phyloP scores from a whole-genome alignment of 31 red algal genomes.

The Endocladia muricata region DNA sequence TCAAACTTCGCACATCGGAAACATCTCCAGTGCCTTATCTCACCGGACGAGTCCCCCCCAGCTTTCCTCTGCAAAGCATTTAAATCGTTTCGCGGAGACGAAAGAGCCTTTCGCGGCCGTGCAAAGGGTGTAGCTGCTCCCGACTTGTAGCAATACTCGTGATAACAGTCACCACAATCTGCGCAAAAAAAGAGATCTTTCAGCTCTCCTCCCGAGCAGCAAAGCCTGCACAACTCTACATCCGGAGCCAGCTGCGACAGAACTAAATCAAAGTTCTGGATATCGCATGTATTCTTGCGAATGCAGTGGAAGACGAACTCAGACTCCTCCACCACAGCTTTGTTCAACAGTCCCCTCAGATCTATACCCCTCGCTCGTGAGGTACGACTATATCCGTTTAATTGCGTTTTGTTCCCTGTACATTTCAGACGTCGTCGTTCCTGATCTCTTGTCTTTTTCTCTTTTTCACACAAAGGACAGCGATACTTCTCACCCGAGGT shows the following conservation, averaged over 20 bases:
- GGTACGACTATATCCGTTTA: no score
- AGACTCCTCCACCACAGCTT: no score
- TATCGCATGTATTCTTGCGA: no score
- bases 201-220: slow-evolving; percentile 40
- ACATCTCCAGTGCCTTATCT: background rate
- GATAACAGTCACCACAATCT: slow-evolving; percentile 54
- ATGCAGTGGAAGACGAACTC: no score
- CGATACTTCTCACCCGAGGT: slow-evolving; percentile 21
- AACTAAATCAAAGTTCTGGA: background rate
- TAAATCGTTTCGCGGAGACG: no score
- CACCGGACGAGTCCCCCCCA: background rate
- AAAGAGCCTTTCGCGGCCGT: background rate
- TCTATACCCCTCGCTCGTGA: no score
- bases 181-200: slow-evolving; percentile 29
- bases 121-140: background rate
- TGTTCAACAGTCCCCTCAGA: no score
- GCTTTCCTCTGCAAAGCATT: no score
- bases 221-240: slow-evolving; percentile 36
- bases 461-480: slow-evolving; percentile 38
- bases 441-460: slow-evolving; percentile 30
- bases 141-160: slow-evolving; percentile 30
- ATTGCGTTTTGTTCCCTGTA: no score
- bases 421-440: slow-evolving; percentile 9
- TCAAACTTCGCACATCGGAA: background rate
- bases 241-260: slow-evolving; percentile 14